Conservation (phyloP, 345 rosid species). For the Populus deltoides region DNA sequence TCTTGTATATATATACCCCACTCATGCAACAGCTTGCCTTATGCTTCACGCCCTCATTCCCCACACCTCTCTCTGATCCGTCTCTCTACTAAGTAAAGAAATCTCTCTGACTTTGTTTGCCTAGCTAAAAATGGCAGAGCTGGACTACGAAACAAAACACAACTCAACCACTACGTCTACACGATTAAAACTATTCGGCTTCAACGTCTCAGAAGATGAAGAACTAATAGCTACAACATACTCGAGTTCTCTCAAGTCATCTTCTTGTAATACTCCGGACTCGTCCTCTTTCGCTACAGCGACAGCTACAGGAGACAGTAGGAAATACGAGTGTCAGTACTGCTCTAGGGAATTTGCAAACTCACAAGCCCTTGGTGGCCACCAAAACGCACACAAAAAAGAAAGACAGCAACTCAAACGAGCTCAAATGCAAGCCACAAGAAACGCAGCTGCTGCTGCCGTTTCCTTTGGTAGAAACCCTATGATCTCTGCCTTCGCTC, state of each 20-base stretch:
- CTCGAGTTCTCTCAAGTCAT: background rate
- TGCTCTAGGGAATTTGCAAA: conserved; percentile 86
- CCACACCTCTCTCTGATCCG: conserved; percentile 12
- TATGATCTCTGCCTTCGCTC: conserved; percentile 53
- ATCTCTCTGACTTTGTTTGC: background rate
- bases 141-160: conserved; percentile 42
- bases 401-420: conserved; percentile 91
- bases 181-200: conserved; percentile 83
- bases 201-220: conserved; percentile 68
- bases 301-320: conserved; percentile 16
- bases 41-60: conserved; percentile 1
- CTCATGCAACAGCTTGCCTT: conserved; percentile 35
- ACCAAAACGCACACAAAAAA: conserved; percentile 97
- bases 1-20: conserved; percentile 43
- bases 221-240: background rate
- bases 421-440: conserved; percentile 76
- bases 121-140: conserved; percentile 44
- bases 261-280: conserved; percentile 7
- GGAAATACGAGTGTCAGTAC: conserved; percentile 85
- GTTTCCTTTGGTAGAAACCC: conserved; percentile 54
- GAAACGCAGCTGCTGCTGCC: conserved; percentile 34
- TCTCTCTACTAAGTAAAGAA: background rate
- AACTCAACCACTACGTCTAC: conserved; percentile 20
- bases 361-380: conserved; percentile 97
- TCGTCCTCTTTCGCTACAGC: background rate